A percentile compares a stretch with the other conserved stretches of the same genome.
Evolutionary conservation across 1,284 basidiomycete genomes (phyloP).

Genomic region (Sporisorium iseilematis-ciliati): DNA sequence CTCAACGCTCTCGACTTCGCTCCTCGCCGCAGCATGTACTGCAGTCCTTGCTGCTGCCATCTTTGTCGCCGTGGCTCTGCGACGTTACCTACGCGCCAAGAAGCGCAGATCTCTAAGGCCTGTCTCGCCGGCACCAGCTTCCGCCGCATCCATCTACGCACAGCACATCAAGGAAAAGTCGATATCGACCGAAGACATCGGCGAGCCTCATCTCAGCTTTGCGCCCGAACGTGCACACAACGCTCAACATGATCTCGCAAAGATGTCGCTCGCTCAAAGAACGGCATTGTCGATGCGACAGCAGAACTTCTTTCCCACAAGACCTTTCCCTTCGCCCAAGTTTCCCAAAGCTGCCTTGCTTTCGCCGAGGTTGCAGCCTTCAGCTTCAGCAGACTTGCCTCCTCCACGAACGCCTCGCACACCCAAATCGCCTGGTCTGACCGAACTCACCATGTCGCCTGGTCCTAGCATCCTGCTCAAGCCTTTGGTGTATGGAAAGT

Average conservation of each 20-base stretch:
- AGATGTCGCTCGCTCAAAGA: slow-evolving; percentile 39
- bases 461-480: slow-evolving; percentile 50
- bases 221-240: slow-evolving; percentile 40
- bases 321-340: slow-evolving; percentile 31
- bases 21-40: slow-evolving; percentile 45
- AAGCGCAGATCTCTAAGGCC: slow-evolving; percentile 27
- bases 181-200: slow-evolving; percentile 36
- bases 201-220: slow-evolving; percentile 35
- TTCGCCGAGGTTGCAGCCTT: slow-evolving; percentile 42
- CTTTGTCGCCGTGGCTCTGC: slow-evolving; percentile 40
- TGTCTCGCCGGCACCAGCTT: slow-evolving; percentile 12
- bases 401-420: slow-evolving; percentile 22
- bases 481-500: slow-evolving; percentile 43
- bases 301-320: slow-evolving; percentile 18
- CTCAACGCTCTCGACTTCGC: slow-evolving; percentile 43
- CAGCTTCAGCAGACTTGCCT: slow-evolving; percentile 15
- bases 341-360: slow-evolving; percentile 39
- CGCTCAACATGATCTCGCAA: slow-evolving; percentile 25
- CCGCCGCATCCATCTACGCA: slow-evolving; percentile 33
- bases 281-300: slow-evolving; percentile 28
- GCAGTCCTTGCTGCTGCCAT: slow-evolving; percentile 39
- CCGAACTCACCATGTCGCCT: slow-evolving; percentile 45
- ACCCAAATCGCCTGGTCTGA: slow-evolving; percentile 42
- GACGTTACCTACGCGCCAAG: slow-evolving; percentile 37
- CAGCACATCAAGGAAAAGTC: slow-evolving; percentile 35